Evolutionary conservation across 441 rosid species (phyloP).

Genomic region (Syzygium malaccense): DNA sequence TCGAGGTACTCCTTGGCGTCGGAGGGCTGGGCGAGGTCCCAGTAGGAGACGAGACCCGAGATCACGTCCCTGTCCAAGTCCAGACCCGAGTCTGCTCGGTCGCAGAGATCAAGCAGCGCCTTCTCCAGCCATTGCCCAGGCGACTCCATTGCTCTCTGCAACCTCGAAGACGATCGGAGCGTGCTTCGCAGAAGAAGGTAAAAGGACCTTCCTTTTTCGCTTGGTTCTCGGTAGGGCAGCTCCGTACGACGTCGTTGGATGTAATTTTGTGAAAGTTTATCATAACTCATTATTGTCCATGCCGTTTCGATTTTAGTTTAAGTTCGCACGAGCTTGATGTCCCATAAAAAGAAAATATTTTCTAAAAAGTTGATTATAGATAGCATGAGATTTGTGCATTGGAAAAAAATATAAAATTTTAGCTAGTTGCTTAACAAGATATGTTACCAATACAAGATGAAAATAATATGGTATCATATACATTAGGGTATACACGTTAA

Average conservation of each 20-base stretch:
- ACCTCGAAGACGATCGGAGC: not conserved
- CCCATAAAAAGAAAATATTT: not conserved
- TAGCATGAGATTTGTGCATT: not conserved
- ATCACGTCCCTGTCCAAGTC: slow-evolving; percentile 72
- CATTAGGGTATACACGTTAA: not conserved
- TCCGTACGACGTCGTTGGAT: not conserved
- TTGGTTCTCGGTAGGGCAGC: not conserved
- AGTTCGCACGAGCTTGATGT: not conserved
- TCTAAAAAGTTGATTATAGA: not conserved
- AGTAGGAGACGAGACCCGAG: slow-evolving; percentile 85
- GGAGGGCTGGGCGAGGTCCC: slow-evolving; percentile 81
- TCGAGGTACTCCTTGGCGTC: slow-evolving; percentile 96
- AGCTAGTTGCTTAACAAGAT: not conserved
- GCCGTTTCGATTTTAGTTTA: not conserved
- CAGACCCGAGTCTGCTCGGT: slow-evolving; percentile 51
- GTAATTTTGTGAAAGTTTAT: not conserved
- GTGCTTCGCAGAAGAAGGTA: no score
- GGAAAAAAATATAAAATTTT: not conserved
- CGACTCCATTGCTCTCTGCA: slow-evolving; percentile 38
- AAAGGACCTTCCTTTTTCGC: not conserved
- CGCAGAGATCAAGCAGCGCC: slow-evolving; percentile 64
- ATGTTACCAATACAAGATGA: not conserved
- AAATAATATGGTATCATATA: not conserved
- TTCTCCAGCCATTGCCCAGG: slow-evolving; percentile 77
- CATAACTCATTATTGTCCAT: not conserved